These are phyloP conservation scores for Aspergillus funiculosus DNA, from an alignment of 495 filamentous ascomycete species.

Conservation along the genomic window DNA sequence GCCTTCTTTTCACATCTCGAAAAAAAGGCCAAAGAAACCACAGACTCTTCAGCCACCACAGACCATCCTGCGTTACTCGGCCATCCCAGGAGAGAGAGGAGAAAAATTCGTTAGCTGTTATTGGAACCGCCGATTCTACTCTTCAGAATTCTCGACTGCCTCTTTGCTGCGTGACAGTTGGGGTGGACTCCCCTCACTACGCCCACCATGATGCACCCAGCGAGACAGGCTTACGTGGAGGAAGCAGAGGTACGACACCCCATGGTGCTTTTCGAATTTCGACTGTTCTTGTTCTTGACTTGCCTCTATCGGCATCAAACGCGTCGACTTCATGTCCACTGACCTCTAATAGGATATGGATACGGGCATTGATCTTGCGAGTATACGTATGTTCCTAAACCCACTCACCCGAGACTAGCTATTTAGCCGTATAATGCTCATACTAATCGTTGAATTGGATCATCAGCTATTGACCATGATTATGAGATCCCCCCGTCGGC, in stretches of 20 bases:
- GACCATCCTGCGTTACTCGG: no score
- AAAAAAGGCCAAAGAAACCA: not conserved
- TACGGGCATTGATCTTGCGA: conserved; percentile 70
- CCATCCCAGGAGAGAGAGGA: no score
- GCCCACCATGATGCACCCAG: conserved; percentile 74
- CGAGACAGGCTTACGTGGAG: conserved; percentile 93
- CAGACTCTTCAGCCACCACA: not conserved
- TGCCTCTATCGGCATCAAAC: conserved; percentile 2
- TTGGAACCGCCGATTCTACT: no score
- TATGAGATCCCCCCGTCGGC: conserved; percentile 69
- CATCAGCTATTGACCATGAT: conserved; percentile 72
- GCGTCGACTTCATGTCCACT: conserved; percentile 17
- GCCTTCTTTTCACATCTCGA: conserved; percentile 3
- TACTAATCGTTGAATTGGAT: conserved; percentile 2
- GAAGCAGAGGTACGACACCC: conserved; percentile 65
- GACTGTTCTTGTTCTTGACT: no score
- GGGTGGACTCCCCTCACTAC: not conserved
- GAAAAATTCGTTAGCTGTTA: no score
- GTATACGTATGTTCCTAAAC: conserved; percentile 59
- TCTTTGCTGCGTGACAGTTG: conserved; percentile 5
- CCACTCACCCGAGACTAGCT: not conserved
- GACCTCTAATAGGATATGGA: conserved; percentile 47
- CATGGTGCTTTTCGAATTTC: not conserved
- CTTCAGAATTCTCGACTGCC: not conserved
- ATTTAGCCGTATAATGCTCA: not conserved